These are phyloP conservation scores for Achaetomium macrosporum DNA, from an alignment of 2,329 filamentous ascomycete genomes.

Conservation along the genomic window DNA sequence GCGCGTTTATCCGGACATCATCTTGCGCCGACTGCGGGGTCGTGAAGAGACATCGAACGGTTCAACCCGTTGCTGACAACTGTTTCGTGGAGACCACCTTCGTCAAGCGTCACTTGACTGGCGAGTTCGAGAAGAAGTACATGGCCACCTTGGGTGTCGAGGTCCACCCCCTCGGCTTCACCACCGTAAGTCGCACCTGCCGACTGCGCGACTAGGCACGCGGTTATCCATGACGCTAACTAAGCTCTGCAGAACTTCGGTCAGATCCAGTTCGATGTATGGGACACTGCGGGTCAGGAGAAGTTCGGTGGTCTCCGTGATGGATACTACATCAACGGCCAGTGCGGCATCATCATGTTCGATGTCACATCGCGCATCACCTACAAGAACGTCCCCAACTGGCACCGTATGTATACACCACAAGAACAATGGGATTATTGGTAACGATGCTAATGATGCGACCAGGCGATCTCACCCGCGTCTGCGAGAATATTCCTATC, in stretches of 20 bases:
- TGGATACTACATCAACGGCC: conserved; percentile 99
- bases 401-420: conserved; percentile 75
- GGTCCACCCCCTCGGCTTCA: conserved; percentile 97
- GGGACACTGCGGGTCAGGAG: conserved; percentile 98
- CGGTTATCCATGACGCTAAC: conserved; percentile 25
- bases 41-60: conserved; percentile 6
- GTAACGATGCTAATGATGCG: neutral
- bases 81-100: conserved; percentile 75
- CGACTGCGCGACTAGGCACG: neutral
- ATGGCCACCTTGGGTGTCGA: conserved; percentile 99
- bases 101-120: conserved; percentile 99
- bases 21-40: conserved; percentile 18
- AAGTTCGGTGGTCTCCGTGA: conserved; percentile 99
- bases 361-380: conserved; percentile 99
- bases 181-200: conserved; percentile 65
- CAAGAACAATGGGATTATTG: neutral
- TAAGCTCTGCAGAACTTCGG: conserved; percentile 77
- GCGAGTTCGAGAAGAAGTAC: conserved; percentile 99
- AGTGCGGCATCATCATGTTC: conserved; percentile 99
- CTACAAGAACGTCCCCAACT: conserved; percentile 99
- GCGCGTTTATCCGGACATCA: neutral
- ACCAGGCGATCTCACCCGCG: conserved; percentile 90
- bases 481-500: conserved; percentile 98
- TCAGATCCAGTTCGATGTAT: conserved; percentile 96
- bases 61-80: conserved; percentile 22